Base-by-base conservation (phyloP, 371 early-diverging fungal species). In the Mucor irregularis region DNA sequence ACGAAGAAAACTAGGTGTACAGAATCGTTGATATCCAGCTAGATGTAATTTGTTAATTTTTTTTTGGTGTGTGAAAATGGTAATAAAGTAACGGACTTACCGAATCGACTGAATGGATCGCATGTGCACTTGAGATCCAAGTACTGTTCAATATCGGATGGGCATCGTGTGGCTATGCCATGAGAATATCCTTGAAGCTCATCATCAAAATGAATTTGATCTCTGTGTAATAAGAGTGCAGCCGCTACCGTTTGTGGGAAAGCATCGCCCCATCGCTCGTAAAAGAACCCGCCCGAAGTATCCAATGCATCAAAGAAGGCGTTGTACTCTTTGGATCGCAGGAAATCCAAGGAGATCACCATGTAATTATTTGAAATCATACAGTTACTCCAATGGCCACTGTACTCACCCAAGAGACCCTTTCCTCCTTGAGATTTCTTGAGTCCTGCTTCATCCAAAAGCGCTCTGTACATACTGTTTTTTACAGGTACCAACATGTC, bases 221-320 rank as follows among this genome's bases (percentile, higher is more conserved):
- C 17, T 13, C 39, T 13, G 11, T 80, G 68, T 14, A 96, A 64
- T 64, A 94, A 81, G 56, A 98, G 50, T 0, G 87, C 85, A 1
- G 88, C 91, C 0, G 92, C 96, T 21, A 98, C 62, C 1, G 95
- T 90, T 54, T 95, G 97, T 16, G 71, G 42, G 16, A 62, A 39
- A 0, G 62, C 45, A 35, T 73, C 76, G n/a, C 71, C 58, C 79
- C 73, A 81, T 67, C 93, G 79, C 62, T 91, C 97, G 71, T 96
- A 96, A 64, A 90, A 97, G 67, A 98, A 98, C 0, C 89, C 95
- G 3, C 94, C 93, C 4, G 82, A 57, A 26, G 64, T 52, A 64
- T 97, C 97, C 30, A 97, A 69, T 40, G 75, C 78, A 17, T 89
- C 69, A 58, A 97, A 95, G 58, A 85, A 92, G 19, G 78, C 71